A percentile compares a stretch with the other conserved stretches of the same genome.
Evolutionary conservation across 192 early-diverging fungal genomes (phyloP).

Genomic region (Coemansia sp.): DNA sequence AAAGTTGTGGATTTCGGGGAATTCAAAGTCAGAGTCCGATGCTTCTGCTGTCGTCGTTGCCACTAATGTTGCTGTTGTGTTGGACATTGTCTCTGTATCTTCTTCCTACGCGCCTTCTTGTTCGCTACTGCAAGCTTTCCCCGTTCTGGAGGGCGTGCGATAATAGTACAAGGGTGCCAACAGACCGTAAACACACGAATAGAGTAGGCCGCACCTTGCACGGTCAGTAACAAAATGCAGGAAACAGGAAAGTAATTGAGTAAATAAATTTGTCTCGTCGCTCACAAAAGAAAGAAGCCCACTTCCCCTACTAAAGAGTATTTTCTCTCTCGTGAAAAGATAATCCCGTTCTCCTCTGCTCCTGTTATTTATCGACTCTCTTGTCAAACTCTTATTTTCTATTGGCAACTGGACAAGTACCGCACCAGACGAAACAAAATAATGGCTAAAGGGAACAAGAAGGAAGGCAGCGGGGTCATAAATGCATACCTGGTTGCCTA

Average conservation of each 20-base stretch:
- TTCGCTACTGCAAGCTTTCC: conserved; percentile 1
- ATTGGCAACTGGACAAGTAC: not conserved
- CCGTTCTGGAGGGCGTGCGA: not conserved
- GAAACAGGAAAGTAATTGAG: not conserved
- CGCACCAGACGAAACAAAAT: conserved; percentile 1
- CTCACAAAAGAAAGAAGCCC: not conserved
- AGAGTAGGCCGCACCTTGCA: not conserved
- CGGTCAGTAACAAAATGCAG: not conserved
- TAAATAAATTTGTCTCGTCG: not conserved
- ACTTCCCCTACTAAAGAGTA: too few species aligned
- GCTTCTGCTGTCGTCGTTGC: conserved; percentile 1
- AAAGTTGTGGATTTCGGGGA: conserved; percentile 85
- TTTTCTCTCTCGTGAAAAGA: too few species aligned
- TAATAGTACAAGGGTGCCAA: not conserved
- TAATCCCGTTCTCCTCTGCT: too few species aligned
- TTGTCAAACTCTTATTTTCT: not conserved
- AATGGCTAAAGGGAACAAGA: conserved; percentile 24
- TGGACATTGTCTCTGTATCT: conserved; percentile 9
- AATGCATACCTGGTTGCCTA: conserved; percentile 77
- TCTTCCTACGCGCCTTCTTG: not conserved
- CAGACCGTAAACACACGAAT: not conserved
- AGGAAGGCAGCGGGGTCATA: conserved; percentile 25
- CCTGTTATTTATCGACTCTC: too few species aligned
- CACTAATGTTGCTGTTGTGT: not conserved
- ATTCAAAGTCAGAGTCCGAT: conserved; percentile 53